Evolutionary conservation across 805 yeast genomes (phyloP), one percentile per base, ranked within the genome.

Genomic region (Candida ortonii): DNA sequence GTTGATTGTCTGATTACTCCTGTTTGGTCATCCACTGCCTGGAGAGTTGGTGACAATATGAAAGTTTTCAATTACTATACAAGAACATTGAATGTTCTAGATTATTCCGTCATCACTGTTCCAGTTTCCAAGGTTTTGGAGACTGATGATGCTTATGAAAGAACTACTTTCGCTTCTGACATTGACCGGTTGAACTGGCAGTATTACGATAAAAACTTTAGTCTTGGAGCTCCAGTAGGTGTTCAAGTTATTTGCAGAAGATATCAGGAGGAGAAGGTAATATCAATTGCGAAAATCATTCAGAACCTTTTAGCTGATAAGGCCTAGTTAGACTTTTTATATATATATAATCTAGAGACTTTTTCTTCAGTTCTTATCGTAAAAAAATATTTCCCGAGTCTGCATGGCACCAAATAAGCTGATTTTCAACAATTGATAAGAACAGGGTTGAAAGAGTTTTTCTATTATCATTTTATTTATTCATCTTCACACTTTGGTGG

Each of bases 231-330:
- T 47, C 81, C 84, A 0, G 75, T 78, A 3, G 64, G 70, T 3
- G 43, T 78, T 6, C 86, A 80, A 50, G 43, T 80, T 16, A 68
- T 76, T 12, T 70, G 79, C 16, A 64, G 70, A 36, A 63, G 78
- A 38, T 71, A 69, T 36, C 71, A 77, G 41, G 86, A 80, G 48
- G 86, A 80, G 48, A 71, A 73, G 48, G 68, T 70, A 4, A 51
- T 76, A 19, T 65, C 58, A 5, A 49, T 70, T 41, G 57, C 63
- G 33, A 51, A 56, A 34, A 42, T 47, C n/a, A 46, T 56, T 11
- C 14, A 15, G 25, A 30, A n/a, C n/a, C n/a, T n/a, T n/a, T n/a
- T n/a, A n/a, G n/a, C n/a, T n/a, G n/a, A n/a, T n/a, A n/a, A n/a
- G n/a, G n/a, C n/a, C n/a, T n/a, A n/a, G n/a, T n/a, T n/a, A n/a